Evolutionary conservation across 768 basidiomycete species (phyloP), one percentile per base, ranked within the genome.

Genomic region (Termitomyces sp.): DNA sequence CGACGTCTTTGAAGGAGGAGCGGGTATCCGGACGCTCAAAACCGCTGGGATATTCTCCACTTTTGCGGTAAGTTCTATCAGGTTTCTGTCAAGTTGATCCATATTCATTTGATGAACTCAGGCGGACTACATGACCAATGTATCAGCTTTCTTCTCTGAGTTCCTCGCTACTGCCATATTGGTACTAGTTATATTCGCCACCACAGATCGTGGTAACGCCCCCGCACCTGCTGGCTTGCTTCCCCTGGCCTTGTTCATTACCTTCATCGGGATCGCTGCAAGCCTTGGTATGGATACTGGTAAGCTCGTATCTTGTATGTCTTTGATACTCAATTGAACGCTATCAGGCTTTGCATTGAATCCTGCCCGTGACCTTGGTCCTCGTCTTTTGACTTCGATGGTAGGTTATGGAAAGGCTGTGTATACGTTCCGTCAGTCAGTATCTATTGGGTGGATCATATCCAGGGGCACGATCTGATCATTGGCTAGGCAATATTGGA

Each of bases 311-410:
- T 16, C 50, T n/a, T n/a, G n/a, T 29, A 12, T 1, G 10, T 33
- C 34, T 48, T 5, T 29, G 33, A 46, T 31, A 26, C 18, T 16
- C 39, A 12, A 26, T 60, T 18, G 45, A 41, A 13, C 18, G n/a
- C 12, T n/a, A 36, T 33, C 48, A 73, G 74, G 65, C 16, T 74
- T 72, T 61, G 74, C 72, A 3, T 54, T 75, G 12, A 75, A 75
- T 57, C 72, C 72, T 29, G 69, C 72, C 16, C 69, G 73, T 55
- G 66, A 77, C 60, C 67, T 77, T 42, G 88, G 88, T 16, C 88
- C 88, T 10, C 79, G 88, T 28, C 69, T 90, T 47, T 68, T 88
- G 63, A 87, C 86, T 1, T 80, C 87, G 4, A 84, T 88, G 78
- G 86, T 80, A 5, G 88, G 88, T 2, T 90, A 88, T 62, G 87